Percentiles rank a stretch among this genome's conserved stretches.
These are phyloP conservation scores for Coniochaeta sp. DNA, from an alignment of 2,329 filamentous ascomycete genomes.

Conservation along the genomic window DNA sequence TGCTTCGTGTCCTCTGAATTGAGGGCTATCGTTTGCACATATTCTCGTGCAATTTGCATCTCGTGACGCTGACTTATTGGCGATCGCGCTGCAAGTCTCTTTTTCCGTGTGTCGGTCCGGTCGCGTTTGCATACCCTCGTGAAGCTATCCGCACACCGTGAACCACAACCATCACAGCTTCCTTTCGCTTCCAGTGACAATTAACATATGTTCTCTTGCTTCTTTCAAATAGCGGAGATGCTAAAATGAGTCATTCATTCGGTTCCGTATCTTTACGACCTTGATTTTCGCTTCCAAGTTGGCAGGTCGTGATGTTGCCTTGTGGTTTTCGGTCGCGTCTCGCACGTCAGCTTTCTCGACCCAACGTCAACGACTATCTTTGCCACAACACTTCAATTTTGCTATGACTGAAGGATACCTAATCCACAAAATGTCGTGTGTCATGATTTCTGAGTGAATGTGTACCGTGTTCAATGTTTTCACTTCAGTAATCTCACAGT, in stretches of 20 bases:
- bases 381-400: not conserved
- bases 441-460: not conserved
- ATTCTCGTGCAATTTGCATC: constrained; percentile 2
- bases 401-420: not conserved
- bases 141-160: constrained; percentile 16
- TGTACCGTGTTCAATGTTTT: not conserved
- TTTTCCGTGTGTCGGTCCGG: constrained; percentile 6
- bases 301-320: not conserved
- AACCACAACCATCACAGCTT: not conserved
- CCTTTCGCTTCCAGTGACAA: not conserved
- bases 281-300: not conserved
- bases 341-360: not conserved
- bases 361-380: not conserved
- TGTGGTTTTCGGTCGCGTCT: not conserved
- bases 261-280: not conserved
- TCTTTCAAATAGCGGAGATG: not conserved
- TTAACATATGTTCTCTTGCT: not conserved
- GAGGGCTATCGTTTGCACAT: constrained; percentile 6
- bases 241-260: not conserved
- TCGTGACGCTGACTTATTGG: not conserved
- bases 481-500: not conserved
- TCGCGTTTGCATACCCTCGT: constrained; percentile 3
- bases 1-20: constrained; percentile 6
- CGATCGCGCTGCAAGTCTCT: constrained; percentile 14
- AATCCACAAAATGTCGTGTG: not conserved